Percentiles rank a stretch among this genome's conserved stretches.
phyloP scores from a whole-genome alignment of 1,139 yeast genomes.

The Yamadazyma mexicana region DNA sequence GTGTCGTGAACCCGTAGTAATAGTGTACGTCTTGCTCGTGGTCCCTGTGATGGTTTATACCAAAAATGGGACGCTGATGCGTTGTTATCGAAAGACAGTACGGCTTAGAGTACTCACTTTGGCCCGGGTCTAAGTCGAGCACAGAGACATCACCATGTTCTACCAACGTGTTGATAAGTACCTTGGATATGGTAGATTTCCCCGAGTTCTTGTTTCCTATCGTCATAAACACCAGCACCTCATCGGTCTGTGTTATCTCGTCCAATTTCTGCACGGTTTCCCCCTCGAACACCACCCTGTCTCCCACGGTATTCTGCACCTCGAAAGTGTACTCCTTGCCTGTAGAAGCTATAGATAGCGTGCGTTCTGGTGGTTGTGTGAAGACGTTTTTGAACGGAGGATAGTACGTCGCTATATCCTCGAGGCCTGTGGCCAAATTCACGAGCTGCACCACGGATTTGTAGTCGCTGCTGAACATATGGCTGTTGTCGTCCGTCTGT shows the following conservation, averaged over 20 bases:
- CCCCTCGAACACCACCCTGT: slow-evolving; percentile 19
- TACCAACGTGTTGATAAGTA: slow-evolving; percentile 47
- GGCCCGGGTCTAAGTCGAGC: slow-evolving; percentile 90
- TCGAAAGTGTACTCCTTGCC: slow-evolving; percentile 38
- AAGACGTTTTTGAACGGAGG: slow-evolving; percentile 51
- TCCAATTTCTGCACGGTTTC: slow-evolving; percentile 3
- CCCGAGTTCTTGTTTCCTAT: slow-evolving; percentile 72
- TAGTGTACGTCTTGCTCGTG: slow-evolving; percentile 29
- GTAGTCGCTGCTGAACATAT: slow-evolving; percentile 34
- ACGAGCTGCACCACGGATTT: slow-evolving; percentile 45
- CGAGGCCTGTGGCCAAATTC: slow-evolving; percentile 44
- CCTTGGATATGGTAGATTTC: slow-evolving; percentile 69
- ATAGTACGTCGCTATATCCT: slow-evolving; percentile 45
- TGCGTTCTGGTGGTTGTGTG: slow-evolving; percentile 18
- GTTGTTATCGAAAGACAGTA: slow-evolving; percentile 59
- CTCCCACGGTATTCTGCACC: slow-evolving; percentile 25
- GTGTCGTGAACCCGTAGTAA: slow-evolving; percentile 71
- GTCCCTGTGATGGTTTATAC: slow-evolving; percentile 17
- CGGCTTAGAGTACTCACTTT: slow-evolving; percentile 76
- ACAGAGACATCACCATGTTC: slow-evolving; percentile 34
- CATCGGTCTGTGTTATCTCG: slow-evolving; percentile 6
- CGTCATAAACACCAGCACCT: slow-evolving; percentile 27
- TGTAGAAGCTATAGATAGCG: background rate
- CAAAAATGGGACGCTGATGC: slow-evolving; percentile 24
- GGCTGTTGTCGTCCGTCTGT: slow-evolving; percentile 27